Percentiles rank a stretch among this genome's conserved stretches.
phyloP scores from a whole-genome alignment of 805 yeast genomes.

The Scheffersomyces ergatensis region DNA sequence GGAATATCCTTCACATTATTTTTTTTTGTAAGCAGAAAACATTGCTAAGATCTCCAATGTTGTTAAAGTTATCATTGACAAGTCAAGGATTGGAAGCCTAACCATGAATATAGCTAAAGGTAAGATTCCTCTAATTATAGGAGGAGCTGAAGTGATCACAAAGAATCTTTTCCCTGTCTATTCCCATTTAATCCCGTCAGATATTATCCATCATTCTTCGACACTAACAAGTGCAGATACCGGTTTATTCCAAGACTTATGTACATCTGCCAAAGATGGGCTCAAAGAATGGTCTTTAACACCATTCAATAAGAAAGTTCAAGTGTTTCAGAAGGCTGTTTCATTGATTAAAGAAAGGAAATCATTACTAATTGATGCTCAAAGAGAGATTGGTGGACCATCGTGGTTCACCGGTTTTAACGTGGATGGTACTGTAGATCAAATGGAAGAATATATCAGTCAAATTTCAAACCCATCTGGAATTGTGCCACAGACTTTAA shows the following conservation, averaged over 20 bases:
- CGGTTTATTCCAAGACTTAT: conserved; percentile 10
- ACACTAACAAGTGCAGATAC: conserved; percentile 2
- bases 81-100: too few relatives aligned
- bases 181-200: conserved; percentile 4
- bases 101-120: not conserved
- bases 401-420: conserved; percentile 35
- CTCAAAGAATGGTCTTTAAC: conserved; percentile 22
- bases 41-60: too few relatives aligned
- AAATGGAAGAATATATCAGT: conserved; percentile 25
- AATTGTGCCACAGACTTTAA: conserved; percentile 7
- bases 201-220: conserved; percentile 5
- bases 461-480: conserved; percentile 20
- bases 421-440: conserved; percentile 22
- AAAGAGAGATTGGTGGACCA: conserved; percentile 33
- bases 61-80: too few relatives aligned
- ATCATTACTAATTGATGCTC: conserved; percentile 12
- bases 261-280: conserved; percentile 20
- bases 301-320: conserved; percentile 12
- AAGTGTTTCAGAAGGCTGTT: conserved; percentile 17
- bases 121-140: conserved; percentile 12
- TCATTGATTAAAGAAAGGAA: conserved; percentile 10
- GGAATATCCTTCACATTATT: too few relatives aligned
- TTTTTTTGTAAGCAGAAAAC: too few relatives aligned
- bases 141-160: conserved; percentile 10
- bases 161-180: conserved; percentile 7